phyloP scores from a whole-genome alignment of 192 early-diverging fungal genomes.

The Coemansia reversa region DNA sequence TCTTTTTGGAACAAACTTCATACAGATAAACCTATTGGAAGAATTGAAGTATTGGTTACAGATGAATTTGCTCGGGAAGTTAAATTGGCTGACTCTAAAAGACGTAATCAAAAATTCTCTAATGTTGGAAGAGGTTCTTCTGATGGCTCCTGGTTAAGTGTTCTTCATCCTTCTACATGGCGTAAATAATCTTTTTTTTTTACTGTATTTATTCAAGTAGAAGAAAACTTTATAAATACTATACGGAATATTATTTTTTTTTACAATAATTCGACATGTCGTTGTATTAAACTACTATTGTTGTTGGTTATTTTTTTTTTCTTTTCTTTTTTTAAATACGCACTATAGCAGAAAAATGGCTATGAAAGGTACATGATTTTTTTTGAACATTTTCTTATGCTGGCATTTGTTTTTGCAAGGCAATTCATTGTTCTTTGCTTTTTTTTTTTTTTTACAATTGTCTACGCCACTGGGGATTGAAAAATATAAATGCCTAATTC shows the following conservation, averaged over 20 bases:
- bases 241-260: no score
- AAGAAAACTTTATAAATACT: no score
- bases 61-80: conserved; percentile 34
- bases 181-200: conserved; percentile 24
- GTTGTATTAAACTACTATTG: no score
- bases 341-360: no score
- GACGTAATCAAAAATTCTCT: conserved; percentile 20
- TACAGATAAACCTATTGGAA: background rate
- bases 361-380: no score
- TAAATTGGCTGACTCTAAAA: background rate
- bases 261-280: no score
- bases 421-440: background rate
- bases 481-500: conserved; percentile 6
- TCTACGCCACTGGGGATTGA: background rate
- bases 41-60: conserved; percentile 40
- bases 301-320: no score
- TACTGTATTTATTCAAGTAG: no score
- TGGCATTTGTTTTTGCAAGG: background rate
- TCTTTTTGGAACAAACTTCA: no score
- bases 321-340: no score
- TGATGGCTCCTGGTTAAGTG: conserved; percentile 48
- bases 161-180: conserved; percentile 35
- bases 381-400: no score
- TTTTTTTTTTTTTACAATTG: background rate
- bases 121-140: conserved; percentile 3